A percentile compares a stretch with the other conserved stretches of the same genome.
Conservation (phyloP, 2,329 filamentous ascomycete genomes). For the Epichloe amarillans region DNA sequence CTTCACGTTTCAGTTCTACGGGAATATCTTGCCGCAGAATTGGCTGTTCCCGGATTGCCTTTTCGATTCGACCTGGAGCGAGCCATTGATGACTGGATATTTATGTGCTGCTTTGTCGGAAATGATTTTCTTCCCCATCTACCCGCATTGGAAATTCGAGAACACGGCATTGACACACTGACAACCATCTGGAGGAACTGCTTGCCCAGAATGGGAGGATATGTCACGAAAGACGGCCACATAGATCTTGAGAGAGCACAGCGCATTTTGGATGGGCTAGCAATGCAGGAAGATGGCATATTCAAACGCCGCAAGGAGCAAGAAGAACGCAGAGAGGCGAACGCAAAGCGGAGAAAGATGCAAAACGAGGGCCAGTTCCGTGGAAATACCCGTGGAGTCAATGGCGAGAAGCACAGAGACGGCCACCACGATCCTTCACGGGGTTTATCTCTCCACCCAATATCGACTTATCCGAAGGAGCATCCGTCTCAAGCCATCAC, state of each 20-base stretch:
- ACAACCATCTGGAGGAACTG: constrained; percentile 97
- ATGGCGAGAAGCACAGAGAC: constrained; percentile 11
- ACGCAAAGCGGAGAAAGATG: constrained; percentile 63
- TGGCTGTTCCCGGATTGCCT: constrained; percentile 67
- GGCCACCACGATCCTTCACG: constrained; percentile 22
- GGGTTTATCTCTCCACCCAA: constrained; percentile 22
- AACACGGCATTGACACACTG: constrained; percentile 91
- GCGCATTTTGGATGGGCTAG: constrained; percentile 74
- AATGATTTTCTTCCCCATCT: constrained; percentile 97
- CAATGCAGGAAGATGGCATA: constrained; percentile 85
- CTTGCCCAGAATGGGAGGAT: constrained; percentile 81
- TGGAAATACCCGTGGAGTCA: not conserved
- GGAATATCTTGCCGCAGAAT: constrained; percentile 85
- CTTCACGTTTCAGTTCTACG: constrained; percentile 82
- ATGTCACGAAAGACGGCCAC: constrained; percentile 87
- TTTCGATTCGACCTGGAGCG: constrained; percentile 91
- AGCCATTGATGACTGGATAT: constrained; percentile 94
- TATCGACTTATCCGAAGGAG: constrained; percentile 37
- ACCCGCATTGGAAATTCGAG: constrained; percentile 91
- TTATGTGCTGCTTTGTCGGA: constrained; percentile 97
- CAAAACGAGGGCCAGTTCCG: constrained; percentile 39
- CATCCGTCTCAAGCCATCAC: constrained; percentile 48
- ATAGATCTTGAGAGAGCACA: constrained; percentile 82
- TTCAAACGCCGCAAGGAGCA: constrained; percentile 78
- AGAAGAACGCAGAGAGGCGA: constrained; percentile 72